Evolutionary conservation across 371 early-diverging fungal genomes (phyloP).

Genomic region (Mucor ambiguus): DNA sequence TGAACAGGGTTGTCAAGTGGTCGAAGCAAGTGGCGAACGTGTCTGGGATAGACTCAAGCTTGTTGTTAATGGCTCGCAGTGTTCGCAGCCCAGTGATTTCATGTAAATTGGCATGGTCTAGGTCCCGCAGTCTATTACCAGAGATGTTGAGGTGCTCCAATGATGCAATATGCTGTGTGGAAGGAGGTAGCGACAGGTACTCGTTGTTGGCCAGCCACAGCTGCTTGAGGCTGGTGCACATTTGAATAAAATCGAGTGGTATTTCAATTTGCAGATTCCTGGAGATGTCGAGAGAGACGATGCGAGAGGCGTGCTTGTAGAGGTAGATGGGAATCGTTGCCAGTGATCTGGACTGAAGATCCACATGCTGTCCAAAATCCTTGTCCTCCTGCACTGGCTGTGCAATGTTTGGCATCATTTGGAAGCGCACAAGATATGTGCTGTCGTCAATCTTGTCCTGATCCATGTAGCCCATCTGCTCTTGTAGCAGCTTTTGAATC

Average conservation of each 20-base stretch:
- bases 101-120: constrained; percentile 69
- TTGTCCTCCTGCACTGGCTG: constrained; percentile 46
- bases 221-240: constrained; percentile 65
- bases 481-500: constrained; percentile 67
- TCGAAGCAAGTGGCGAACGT: constrained; percentile 58
- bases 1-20: constrained; percentile 64
- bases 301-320: constrained; percentile 65
- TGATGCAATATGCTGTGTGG: constrained; percentile 57
- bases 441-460: constrained; percentile 76
- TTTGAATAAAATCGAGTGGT: constrained; percentile 78
- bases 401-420: constrained; percentile 68
- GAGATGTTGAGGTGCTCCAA: constrained; percentile 78
- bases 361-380: constrained; percentile 57
- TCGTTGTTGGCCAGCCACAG: constrained; percentile 74
- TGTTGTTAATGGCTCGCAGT: constrained; percentile 77
- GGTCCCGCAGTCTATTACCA: constrained; percentile 71
- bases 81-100: constrained; percentile 60
- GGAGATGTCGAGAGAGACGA: constrained; percentile 73
- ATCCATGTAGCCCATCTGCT: constrained; percentile 81
- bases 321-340: constrained; percentile 79
- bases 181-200: constrained; percentile 62
- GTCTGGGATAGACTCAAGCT: constrained; percentile 66
- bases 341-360: constrained; percentile 67
- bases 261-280: constrained; percentile 74
- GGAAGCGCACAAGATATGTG: constrained; percentile 80